phyloP scores from a whole-genome alignment of 352 stramenopile genomes.

The Phytophthora hibernalis region DNA sequence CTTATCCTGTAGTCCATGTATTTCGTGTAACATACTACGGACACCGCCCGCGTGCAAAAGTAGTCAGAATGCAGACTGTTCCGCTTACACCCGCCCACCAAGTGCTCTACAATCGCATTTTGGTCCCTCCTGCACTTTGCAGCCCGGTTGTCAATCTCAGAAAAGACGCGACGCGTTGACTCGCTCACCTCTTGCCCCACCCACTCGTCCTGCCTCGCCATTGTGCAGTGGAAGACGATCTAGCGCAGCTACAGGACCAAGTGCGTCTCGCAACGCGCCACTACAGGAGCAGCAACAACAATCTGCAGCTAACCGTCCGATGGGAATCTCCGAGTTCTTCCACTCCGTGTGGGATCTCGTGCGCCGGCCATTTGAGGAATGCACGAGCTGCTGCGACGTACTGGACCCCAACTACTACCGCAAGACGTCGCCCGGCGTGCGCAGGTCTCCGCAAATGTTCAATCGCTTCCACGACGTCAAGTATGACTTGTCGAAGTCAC shows the following conservation, averaged over 20 bases:
- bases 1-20: not conserved
- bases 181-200: conserved; percentile 3
- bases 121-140: conserved; percentile 15
- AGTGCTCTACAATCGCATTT: conserved; percentile 24
- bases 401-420: conserved; percentile 44
- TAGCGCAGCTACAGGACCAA: conserved; percentile 8
- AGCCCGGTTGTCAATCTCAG: conserved; percentile 21
- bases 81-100: too few species aligned
- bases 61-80: conserved; percentile 20
- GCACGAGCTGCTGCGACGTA: conserved; percentile 42
- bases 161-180: conserved; percentile 27
- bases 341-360: conserved; percentile 38
- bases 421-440: conserved; percentile 46
- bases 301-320: conserved; percentile 8
- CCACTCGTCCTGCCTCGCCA: not conserved
- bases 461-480: conserved; percentile 44
- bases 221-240: conserved; percentile 1
- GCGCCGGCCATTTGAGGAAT: conserved; percentile 43
- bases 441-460: conserved; percentile 38
- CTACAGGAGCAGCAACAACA: conserved; percentile 16
- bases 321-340: conserved; percentile 32
- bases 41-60: conserved; percentile 5
- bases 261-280: not conserved
- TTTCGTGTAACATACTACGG: not conserved
- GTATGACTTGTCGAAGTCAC: conserved; percentile 33